Base-by-base conservation (phyloP, 192 early-diverging fungal species). In the Podila horticola region DNA sequence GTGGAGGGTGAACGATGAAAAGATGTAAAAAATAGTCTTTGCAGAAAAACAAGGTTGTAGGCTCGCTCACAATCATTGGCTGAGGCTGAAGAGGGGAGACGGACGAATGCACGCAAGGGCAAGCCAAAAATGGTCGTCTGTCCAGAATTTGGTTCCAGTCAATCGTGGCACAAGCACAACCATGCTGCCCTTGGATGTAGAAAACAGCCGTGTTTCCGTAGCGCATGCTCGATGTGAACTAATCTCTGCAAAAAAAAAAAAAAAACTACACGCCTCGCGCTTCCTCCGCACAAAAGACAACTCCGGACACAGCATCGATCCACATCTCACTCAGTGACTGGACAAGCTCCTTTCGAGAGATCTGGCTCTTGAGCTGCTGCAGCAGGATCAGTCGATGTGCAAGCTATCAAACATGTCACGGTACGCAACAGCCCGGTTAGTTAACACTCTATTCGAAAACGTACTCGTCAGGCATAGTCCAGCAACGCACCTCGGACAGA, bases 301-400 rank as follows among this genome's bases (percentile, higher is more conserved):
- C 9, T n/a, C 52, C 52, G 2, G 36, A 19, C 24, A 79, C 55
- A 5, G 61, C 70, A 3, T 62, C 52, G 36, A 67, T 64, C 45
- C 71, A 69, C 20, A 60, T 62, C 11, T 51, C 70, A 15, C 36
- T 26, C 34, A 72, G 22, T 0, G 65, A 64, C 9, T 49, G 19
- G 15, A 33, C 15, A 22, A 71, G 41, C 0, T 79, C 58, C 34
- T 64, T 17, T 6, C 49, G 59, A 6, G 69, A 58, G 45, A 71
- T 52, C 8, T 28, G 5, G 17, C 58, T 30, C 9, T 29, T 41
- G 0, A 36, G 50, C 31, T 72, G 22, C 41, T 67, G 69, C 20
- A 79, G 29, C 17, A 67, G 60, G 31, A 63, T 65, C 2, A 71
- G 13, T 3, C 61, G 38, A 24, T 79, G 69, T 15, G 75, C 60